Evolutionary conservation across 1,284 basidiomycete species (phyloP), one percentile per base, ranked within the genome.

Genomic region (Ceratobasidium sp.): DNA sequence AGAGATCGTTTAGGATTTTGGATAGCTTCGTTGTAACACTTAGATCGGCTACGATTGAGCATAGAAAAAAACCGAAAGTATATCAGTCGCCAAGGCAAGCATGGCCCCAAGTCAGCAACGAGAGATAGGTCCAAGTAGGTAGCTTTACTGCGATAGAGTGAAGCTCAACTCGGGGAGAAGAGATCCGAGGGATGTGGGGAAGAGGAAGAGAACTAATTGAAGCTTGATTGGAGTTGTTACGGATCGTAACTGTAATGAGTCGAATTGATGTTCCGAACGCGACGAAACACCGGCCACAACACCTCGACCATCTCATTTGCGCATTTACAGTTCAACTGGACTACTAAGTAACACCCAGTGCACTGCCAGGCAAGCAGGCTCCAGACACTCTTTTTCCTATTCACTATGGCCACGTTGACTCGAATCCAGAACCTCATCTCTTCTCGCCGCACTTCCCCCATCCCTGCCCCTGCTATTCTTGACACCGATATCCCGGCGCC

Each of bases 401-500:
- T 35, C 16, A 7, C 26, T 23, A 70, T 70, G 67, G 67, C 67
- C 44, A 70, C 67, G 44, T 57, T 70, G 43, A 58, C 67, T n/a
- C 41, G 55, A 57, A 58, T 70, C 30, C 67, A 70, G 14, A 70
- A 70, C 55, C 55, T 70, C 30, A 70, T 70, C 30, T 70, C 67
- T 30, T 59, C 55, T 2, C 67, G 67, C 43, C 54, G 67, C 50
- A 57, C 50, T 35, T 69, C 64, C 21, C 64, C 64, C 41, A 14
- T 52, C 23, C 52, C 64, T 21, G 43, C 55, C 11, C 28, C 67
- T 30, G 38, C 50, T 16, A 16, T 79, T 74, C 9, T 79, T 74
- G 61, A 78, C 77, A 67, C 80, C 76, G 74, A 76, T 75, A 9
- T 82, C 75, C 80, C 79, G 69, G 21, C 82, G 75, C 76, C 78